Evolutionary conservation across 805 yeast genomes (phyloP).

Genomic region (Hanseniaspora lachancei): DNA sequence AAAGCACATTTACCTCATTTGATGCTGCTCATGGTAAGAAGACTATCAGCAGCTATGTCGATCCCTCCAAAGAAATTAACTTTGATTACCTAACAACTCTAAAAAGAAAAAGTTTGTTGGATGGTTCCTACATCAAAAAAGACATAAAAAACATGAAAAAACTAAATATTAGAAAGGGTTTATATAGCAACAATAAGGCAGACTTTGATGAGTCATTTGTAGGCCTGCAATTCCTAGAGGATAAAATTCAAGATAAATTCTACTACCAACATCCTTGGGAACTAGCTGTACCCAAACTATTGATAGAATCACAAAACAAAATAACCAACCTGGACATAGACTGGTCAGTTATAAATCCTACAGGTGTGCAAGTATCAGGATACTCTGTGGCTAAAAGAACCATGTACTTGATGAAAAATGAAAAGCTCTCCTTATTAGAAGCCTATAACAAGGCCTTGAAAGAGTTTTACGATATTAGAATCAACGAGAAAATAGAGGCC

Average conservation of each 20-base stretch:
- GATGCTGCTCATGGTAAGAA: constrained; percentile 1
- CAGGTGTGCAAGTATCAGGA: constrained; percentile 67
- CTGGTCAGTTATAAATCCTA: constrained; percentile 71
- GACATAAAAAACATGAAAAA: background rate
- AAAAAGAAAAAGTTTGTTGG: background rate
- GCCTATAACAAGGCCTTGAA: constrained; percentile 79
- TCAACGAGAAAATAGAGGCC: constrained; percentile 65
- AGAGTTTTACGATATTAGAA: constrained; percentile 78
- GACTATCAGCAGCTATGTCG: constrained; percentile 8
- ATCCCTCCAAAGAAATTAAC: background rate
- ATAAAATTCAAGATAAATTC: constrained; percentile 66
- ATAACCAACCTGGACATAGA: constrained; percentile 41
- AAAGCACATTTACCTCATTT: background rate
- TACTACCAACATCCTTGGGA: constrained; percentile 98
- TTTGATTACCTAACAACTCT: background rate
- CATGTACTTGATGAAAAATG: constrained; percentile 36
- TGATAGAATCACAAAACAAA: constrained; percentile 59
- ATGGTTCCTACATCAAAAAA: constrained; percentile 11
- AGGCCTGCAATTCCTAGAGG: constrained; percentile 36
- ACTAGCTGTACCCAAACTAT: constrained; percentile 71
- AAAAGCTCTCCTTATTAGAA: constrained; percentile 31
- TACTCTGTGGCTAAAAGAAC: constrained; percentile 76
- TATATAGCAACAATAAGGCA: background rate
- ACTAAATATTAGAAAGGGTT: constrained; percentile 4
- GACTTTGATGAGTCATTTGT: background rate